A percentile compares a stretch with the other conserved stretches of the same genome.
phyloP scores from a whole-genome alignment of 2,329 filamentous ascomycete genomes.

The Cladosporium sp. region DNA sequence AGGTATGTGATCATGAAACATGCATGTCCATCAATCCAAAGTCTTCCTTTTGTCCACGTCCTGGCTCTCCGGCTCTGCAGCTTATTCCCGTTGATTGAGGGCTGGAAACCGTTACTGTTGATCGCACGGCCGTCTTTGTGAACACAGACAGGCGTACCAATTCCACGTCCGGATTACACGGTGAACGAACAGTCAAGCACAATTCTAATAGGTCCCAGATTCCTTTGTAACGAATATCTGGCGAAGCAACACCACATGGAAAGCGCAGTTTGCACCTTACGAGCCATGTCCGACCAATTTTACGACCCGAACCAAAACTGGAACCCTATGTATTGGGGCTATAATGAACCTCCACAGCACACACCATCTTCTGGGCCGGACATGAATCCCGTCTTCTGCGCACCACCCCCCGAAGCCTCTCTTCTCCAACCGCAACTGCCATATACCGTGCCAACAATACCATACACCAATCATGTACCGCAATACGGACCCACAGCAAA shows the following conservation, averaged over 20 bases:
- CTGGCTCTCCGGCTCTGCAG: too few relatives aligned
- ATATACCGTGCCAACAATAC: background rate
- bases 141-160: too few relatives aligned
- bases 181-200: background rate
- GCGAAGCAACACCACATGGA: background rate
- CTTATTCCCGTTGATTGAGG: too few relatives aligned
- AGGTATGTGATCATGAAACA: background rate
- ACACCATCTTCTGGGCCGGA: background rate
- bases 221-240: background rate
- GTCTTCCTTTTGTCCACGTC: too few relatives aligned
- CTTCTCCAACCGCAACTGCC: constrained; percentile 1
- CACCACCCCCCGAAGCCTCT: background rate
- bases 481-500: background rate
- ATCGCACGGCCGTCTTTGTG: too few relatives aligned
- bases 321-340: constrained; percentile 5
- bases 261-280: background rate
- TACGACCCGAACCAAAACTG: constrained; percentile 4
- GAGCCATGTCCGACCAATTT: constrained; percentile 1
- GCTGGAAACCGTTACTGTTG: too few relatives aligned
- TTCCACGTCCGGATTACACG: too few relatives aligned
- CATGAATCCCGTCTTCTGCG: background rate
- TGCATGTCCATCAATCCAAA: background rate
- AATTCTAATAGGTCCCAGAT: background rate
- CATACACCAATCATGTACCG: background rate
- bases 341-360: background rate